Evolutionary conservation across 257 asterid species (phyloP).

Genomic region (Galeopsis tetrahit): DNA sequence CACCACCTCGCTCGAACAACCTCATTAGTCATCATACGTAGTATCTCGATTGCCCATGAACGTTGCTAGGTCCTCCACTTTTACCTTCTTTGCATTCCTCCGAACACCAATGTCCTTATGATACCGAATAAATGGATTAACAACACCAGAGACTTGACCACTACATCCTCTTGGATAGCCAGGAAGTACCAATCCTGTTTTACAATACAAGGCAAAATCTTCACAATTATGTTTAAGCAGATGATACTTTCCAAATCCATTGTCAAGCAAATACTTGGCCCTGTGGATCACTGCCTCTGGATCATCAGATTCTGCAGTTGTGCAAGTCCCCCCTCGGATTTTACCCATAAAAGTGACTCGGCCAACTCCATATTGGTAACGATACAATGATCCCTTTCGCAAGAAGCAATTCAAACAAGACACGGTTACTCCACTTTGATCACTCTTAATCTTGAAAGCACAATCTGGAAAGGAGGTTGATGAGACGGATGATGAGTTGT

Average conservation of each 20-base stretch:
- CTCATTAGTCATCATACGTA: no score
- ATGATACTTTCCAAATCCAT: constrained; percentile 35
- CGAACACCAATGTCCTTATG: no score
- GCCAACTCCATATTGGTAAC: constrained; percentile 35
- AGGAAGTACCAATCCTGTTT: constrained; percentile 26
- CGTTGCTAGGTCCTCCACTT: no score
- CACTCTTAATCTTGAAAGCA: constrained; percentile 6
- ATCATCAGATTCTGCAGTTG: constrained; percentile 34
- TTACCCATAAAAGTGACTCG: constrained; percentile 3
- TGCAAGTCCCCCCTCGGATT: constrained; percentile 37
- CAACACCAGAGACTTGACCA: constrained; percentile 27
- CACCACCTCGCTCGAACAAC: no score
- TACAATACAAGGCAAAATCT: constrained; percentile 38
- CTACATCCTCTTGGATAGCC: constrained; percentile 13
- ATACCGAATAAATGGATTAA: no score
- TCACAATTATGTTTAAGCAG: constrained; percentile 35
- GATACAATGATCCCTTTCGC: constrained; percentile 28
- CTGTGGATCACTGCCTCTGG: constrained; percentile 28
- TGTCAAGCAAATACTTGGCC: constrained; percentile 36
- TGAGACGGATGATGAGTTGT: constrained; percentile 10
- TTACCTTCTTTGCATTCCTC: no score
- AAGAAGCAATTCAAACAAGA: constrained; percentile 43
- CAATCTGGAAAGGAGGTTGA: constrained; percentile 9
- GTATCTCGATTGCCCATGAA: no score
- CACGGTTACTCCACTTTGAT: constrained; percentile 25